Conservation (phyloP, 306 rosid species). For the Acacia confusa region DNA sequence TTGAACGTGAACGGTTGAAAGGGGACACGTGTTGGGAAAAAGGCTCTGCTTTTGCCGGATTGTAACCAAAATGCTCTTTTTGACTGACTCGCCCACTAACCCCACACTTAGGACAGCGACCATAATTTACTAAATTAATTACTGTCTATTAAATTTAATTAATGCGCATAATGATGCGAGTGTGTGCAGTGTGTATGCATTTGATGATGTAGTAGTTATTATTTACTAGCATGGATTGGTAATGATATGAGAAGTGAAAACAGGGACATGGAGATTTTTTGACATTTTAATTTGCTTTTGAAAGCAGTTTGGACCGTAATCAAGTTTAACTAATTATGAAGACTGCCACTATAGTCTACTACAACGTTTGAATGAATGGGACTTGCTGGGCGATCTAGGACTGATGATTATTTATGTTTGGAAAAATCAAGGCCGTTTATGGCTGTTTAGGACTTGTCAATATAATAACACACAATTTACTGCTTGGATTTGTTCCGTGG, state of each 20-base stretch:
- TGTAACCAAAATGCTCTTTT: constrained; percentile 58
- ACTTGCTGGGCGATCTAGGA: constrained; percentile 10
- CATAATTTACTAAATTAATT: constrained; percentile 29
- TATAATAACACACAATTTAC: not conserved
- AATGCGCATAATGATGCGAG: not conserved
- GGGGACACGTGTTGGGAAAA: constrained; percentile 77
- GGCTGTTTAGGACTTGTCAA: not conserved
- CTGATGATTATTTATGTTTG: constrained; percentile 27
- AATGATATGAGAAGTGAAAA: not conserved
- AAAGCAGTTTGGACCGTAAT: constrained; percentile 4
- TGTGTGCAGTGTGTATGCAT: not conserved
- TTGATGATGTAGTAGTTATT: constrained; percentile 1
- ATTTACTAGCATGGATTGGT: not conserved
- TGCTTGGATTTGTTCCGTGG: constrained; percentile 3
- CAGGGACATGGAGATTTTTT: constrained; percentile 11
- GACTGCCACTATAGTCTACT: constrained; percentile 3
- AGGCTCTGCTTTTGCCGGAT: constrained; percentile 85
- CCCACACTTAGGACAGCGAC: constrained; percentile 45
- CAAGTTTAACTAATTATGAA: constrained; percentile 26
- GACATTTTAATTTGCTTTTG: constrained; percentile 15
- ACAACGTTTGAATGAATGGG: constrained; percentile 21
- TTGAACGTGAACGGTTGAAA: constrained; percentile 62
- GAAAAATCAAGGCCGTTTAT: constrained; percentile 33
- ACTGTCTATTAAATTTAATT: not conserved
- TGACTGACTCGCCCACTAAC: constrained; percentile 52